A percentile compares a stretch with the other conserved stretches of the same genome.
These are phyloP conservation scores for Pulveroboletus sp. DNA, from an alignment of 768 basidiomycete genomes.

Conservation along the genomic window DNA sequence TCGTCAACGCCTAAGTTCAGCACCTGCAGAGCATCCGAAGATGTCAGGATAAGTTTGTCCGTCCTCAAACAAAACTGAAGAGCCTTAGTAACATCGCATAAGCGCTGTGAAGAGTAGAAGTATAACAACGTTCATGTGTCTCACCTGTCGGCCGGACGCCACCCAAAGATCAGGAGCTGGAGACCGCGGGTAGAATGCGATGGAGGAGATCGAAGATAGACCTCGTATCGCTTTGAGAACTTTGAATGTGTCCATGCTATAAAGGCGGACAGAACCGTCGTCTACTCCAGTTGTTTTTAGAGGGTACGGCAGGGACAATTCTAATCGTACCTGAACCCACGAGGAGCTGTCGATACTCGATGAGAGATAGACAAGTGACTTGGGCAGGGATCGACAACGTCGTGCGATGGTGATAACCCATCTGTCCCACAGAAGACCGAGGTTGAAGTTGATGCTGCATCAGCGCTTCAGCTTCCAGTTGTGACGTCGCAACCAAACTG, in stretches of 20 bases:
- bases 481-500: too few relatives aligned
- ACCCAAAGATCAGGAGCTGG: constrained; percentile 56
- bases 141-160: constrained; percentile 57
- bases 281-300: constrained; percentile 35
- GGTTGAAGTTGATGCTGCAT: too few relatives aligned
- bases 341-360: constrained; percentile 45
- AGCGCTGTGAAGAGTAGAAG: background rate
- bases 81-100: constrained; percentile 9
- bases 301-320: background rate
- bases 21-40: constrained; percentile 42
- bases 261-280: constrained; percentile 68
- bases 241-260: constrained; percentile 53
- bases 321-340: constrained; percentile 54
- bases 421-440: background rate
- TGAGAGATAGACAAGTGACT: constrained; percentile 51
- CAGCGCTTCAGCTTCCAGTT: too few relatives aligned
- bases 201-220: constrained; percentile 59
- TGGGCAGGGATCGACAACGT: constrained; percentile 43
- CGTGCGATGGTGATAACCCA: constrained; percentile 10
- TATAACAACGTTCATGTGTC: background rate
- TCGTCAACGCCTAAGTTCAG: constrained; percentile 48
- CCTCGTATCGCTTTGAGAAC: constrained; percentile 61
- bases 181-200: constrained; percentile 42
- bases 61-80: constrained; percentile 43
- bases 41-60: constrained; percentile 49